Conservation (phyloP, 306 rosid species). For the Cucurbita moschata region DNA sequence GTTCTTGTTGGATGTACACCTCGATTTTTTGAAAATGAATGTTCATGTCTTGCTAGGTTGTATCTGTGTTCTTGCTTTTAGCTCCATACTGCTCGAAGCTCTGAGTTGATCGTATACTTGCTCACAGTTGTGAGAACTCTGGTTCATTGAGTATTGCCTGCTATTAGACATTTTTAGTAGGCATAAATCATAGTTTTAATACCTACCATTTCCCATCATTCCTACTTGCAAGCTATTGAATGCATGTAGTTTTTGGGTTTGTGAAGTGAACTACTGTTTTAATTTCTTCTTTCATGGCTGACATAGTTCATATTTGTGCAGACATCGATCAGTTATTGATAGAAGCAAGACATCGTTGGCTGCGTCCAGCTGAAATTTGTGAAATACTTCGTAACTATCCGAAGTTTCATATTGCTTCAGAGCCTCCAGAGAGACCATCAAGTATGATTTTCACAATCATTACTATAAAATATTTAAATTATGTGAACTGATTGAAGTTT, state of each 20-base stretch:
- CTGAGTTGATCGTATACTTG: background rate
- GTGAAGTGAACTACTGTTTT: background rate
- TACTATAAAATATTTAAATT: background rate
- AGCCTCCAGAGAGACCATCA: conserved; percentile 75
- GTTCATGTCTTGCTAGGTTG: background rate
- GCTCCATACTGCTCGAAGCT: background rate
- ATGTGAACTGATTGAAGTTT: background rate
- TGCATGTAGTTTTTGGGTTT: background rate
- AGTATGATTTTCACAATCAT: conserved; percentile 36
- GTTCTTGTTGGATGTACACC: background rate
- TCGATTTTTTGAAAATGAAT: background rate
- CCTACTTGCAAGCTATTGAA: background rate
- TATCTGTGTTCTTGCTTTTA: background rate
- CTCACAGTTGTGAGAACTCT: background rate
- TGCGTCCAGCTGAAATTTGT: conserved; percentile 93
- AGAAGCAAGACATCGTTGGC: conserved; percentile 85
- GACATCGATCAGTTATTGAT: conserved; percentile 50
- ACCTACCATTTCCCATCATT: background rate
- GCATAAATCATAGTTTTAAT: background rate
- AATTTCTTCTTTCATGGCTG: conserved; percentile 1
- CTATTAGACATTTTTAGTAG: background rate
- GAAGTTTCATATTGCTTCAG: conserved; percentile 53
- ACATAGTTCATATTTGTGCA: conserved; percentile 21
- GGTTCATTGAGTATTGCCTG: background rate
- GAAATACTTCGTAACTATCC: conserved; percentile 68